Conservation (phyloP, 2,329 filamentous ascomycete species). For the Aspergillus phoenicis region DNA sequence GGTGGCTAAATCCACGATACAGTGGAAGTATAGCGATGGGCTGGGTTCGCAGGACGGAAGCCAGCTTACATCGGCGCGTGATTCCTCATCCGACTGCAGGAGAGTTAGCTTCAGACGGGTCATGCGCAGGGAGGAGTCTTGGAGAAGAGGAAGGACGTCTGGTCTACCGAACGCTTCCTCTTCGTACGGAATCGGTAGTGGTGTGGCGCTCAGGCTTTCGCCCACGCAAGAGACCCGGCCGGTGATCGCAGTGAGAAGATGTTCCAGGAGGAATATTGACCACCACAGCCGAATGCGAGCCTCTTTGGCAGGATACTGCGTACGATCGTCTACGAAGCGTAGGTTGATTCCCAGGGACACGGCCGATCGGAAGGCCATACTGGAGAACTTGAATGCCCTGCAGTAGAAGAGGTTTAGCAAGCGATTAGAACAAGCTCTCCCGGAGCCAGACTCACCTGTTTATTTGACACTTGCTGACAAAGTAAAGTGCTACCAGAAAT, state of each 20-base stretch:
- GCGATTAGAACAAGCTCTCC: background rate
- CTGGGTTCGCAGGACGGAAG: slow-evolving; percentile 29
- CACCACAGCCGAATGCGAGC: slow-evolving; percentile 48
- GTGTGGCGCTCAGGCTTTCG: slow-evolving; percentile 41
- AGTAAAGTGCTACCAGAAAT: slow-evolving; percentile 43
- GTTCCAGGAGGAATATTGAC: slow-evolving; percentile 46
- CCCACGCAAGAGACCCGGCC: slow-evolving; percentile 44
- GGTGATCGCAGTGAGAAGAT: slow-evolving; percentile 45
- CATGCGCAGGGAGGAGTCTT: slow-evolving; percentile 22
- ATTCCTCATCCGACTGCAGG: slow-evolving; percentile 27
- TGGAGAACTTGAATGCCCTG: slow-evolving; percentile 46
- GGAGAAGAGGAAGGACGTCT: slow-evolving; percentile 29
- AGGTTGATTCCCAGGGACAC: slow-evolving; percentile 47
- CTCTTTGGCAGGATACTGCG: slow-evolving; percentile 43
- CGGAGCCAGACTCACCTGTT: slow-evolving; percentile 37
- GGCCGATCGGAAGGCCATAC: slow-evolving; percentile 44
- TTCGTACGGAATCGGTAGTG: slow-evolving; percentile 40
- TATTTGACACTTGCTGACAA: slow-evolving; percentile 44
- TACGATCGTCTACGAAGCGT: slow-evolving; percentile 37
- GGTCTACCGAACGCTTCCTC: slow-evolving; percentile 39
- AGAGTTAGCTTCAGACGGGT: slow-evolving; percentile 31
- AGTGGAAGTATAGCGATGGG: slow-evolving; percentile 41
- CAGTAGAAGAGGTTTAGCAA: background rate
- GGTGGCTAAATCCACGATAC: slow-evolving; percentile 40
- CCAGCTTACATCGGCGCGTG: slow-evolving; percentile 21